A percentile compares a stretch with the other conserved stretches of the same genome.
These are phyloP conservation scores for Trametes villosa DNA, from an alignment of 768 basidiomycete genomes.

Conservation along the genomic window DNA sequence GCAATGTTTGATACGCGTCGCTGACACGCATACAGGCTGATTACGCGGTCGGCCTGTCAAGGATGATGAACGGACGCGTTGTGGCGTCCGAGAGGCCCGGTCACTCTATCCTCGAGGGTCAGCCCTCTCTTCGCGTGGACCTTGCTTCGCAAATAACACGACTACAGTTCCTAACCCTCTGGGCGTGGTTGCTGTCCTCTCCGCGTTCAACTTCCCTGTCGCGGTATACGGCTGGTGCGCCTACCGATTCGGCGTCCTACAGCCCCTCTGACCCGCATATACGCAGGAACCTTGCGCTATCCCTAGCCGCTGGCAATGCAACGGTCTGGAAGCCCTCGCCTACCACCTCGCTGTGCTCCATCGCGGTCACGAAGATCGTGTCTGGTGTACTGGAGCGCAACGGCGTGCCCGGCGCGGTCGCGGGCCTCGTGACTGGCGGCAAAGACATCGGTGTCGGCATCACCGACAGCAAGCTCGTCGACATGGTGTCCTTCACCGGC, in stretches of 20 bases:
- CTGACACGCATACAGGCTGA: constrained; percentile 64
- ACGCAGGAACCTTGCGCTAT: constrained; percentile 85
- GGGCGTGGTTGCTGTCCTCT: constrained; percentile 69
- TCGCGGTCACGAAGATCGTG: constrained; percentile 88
- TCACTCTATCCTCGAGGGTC: constrained; percentile 89
- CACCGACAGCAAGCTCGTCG: constrained; percentile 73
- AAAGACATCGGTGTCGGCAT: constrained; percentile 80
- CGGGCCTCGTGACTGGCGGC: constrained; percentile 82
- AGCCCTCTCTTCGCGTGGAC: not conserved
- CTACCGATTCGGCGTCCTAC: not conserved
- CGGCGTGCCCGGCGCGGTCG: constrained; percentile 81
- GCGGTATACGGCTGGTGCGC: constrained; percentile 89
- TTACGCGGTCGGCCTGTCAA: constrained; percentile 91
- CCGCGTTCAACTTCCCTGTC: constrained; percentile 96
- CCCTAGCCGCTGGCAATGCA: constrained; percentile 88
- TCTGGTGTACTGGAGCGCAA: constrained; percentile 81
- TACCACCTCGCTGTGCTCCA: constrained; percentile 85
- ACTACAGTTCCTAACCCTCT: constrained; percentile 88
- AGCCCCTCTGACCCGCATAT: constrained; percentile 13
- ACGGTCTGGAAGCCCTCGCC: constrained; percentile 96
- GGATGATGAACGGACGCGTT: constrained; percentile 92
- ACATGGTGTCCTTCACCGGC: constrained; percentile 95
- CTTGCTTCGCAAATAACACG: not conserved
- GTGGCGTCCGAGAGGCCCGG: constrained; percentile 89
- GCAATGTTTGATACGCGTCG: not conserved